Evolutionary conservation across 805 yeast species (phyloP), one percentile per base, ranked within the genome.

Genomic region (Teunomyces aglyptinius): DNA sequence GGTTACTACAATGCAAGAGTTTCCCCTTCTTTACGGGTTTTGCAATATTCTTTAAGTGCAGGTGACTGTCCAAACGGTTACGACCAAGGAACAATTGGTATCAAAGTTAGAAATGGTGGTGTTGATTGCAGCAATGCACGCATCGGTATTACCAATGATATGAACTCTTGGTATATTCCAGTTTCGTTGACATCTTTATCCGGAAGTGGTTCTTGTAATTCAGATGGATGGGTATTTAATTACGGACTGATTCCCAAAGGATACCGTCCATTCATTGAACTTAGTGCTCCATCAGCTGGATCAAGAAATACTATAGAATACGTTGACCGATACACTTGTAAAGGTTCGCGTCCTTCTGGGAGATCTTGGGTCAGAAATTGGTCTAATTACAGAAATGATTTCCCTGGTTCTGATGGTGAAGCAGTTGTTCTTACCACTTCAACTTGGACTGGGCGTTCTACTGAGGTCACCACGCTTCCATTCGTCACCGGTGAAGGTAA

Each of bases 241-340:
- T 64, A 56, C 47, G 20, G 28, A 4, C 59, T 56, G 43, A 34
- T 65, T 22, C 67, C 68, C 6, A 64, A 66, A 2, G 70, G 69
- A 2, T 60, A 51, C 47, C 48, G 64, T 13, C 61, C 63, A 6
- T 61, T 52, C 31, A 13, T 41, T 20, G 24, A 42, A 18, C 44
- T 27, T 29, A n/a, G 26, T 16, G 34, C 29, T 27, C 1, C 33
- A 12, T 12, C 47, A 11, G 19, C 24, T 20, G 24, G 24, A n/a
- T 10, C 20, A 22, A 35, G 35, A 5, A 4, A 10, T 5, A 40
- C 40, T 1, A 15, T 18, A 4, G 16, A 10, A 11, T 51, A 49
- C 40, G 49, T 47, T 7, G 51, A 57, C 47, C 43, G 28, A 11
- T 54, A 43, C 28, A 34, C 34, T 4, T 59, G 63, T 50, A 39